Conservation (phyloP, 2,329 filamentous ascomycete genomes). For the Talaromyces sp. region DNA sequence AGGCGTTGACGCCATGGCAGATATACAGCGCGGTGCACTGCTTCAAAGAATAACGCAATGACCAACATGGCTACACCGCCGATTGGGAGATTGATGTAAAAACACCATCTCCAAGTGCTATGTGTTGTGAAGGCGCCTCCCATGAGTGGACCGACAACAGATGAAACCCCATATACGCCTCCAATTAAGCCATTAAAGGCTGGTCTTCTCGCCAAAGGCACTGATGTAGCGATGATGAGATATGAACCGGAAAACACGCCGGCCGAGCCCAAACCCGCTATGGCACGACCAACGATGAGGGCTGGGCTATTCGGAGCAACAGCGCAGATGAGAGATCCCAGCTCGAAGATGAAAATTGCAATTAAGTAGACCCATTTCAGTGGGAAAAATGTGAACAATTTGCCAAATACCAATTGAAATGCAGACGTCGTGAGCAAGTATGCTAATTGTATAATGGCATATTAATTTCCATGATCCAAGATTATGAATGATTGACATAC, state of each 20-base stretch:
- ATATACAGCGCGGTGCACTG: slow-evolving; percentile 8
- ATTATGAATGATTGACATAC: too few species aligned
- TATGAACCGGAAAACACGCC: slow-evolving; percentile 22
- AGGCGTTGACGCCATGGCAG: too few species aligned
- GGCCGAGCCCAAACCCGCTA: slow-evolving; percentile 29
- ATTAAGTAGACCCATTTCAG: slow-evolving; percentile 12
- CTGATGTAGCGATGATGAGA: not conserved
- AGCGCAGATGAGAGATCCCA: slow-evolving; percentile 31
- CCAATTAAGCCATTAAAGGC: not conserved
- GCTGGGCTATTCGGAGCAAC: slow-evolving; percentile 28
- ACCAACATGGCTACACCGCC: slow-evolving; percentile 23
- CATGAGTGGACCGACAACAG: not conserved
- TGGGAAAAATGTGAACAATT: slow-evolving; percentile 28
- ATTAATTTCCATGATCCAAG: too few species aligned
- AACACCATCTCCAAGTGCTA: slow-evolving; percentile 8
- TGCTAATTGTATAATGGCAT: slow-evolving; percentile 17
- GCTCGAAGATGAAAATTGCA: slow-evolving; percentile 20
- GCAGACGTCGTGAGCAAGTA: slow-evolving; percentile 27
- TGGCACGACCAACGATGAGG: slow-evolving; percentile 35
- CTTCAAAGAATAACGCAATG: slow-evolving; percentile 22
- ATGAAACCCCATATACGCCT: not conserved
- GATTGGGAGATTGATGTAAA: slow-evolving; percentile 32
- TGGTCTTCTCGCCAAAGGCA: not conserved
- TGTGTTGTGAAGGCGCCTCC: slow-evolving; percentile 4
- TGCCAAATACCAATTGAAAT: slow-evolving; percentile 27